Percentiles rank a stretch among this genome's conserved stretches.
Evolutionary conservation across 306 rosid species (phyloP).

Genomic region (Vigna mungo): DNA sequence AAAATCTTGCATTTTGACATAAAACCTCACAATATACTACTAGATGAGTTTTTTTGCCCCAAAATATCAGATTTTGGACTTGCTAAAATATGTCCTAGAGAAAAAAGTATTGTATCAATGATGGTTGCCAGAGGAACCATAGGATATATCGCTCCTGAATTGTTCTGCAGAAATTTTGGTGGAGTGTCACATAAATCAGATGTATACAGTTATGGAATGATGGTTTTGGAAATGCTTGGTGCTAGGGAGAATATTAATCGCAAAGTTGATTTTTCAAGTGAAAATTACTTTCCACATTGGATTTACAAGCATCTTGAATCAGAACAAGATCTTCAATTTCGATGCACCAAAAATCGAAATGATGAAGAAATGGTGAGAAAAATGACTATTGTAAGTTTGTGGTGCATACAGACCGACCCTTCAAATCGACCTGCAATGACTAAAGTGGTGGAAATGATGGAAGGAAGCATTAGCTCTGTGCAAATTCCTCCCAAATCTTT

Average conservation of each 20-base stretch:
- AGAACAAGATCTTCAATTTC: conserved; percentile 30
- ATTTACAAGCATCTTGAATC: conserved; percentile 42
- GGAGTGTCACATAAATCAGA: conserved; percentile 25
- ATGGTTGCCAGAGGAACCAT: conserved; percentile 43
- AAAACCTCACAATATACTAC: conserved; percentile 45
- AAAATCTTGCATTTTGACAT: conserved; percentile 50
- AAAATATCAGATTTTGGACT: conserved; percentile 52
- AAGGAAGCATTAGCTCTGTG: conserved; percentile 4
- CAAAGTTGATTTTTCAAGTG: conserved; percentile 18
- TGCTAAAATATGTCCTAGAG: conserved; percentile 42
- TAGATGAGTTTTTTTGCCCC: conserved; percentile 37
- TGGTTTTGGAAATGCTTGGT: conserved; percentile 42
- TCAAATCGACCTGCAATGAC: conserved; percentile 37
- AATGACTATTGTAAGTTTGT: conserved; percentile 40
- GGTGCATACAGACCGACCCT: conserved; percentile 29
- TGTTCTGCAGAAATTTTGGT: conserved; percentile 23
- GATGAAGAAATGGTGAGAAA: conserved; percentile 42
- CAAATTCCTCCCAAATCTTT: conserved; percentile 15
- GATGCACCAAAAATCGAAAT: not conserved
- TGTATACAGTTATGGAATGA: conserved; percentile 53
- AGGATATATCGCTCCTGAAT: conserved; percentile 38
- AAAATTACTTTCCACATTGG: conserved; percentile 48
- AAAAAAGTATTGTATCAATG: conserved; percentile 38
- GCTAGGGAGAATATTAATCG: conserved; percentile 36
- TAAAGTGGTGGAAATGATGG: conserved; percentile 20